Evolutionary conservation across 2,329 filamentous ascomycete genomes (phyloP).

Genomic region (Neofusicoccum kwambonambiense): DNA sequence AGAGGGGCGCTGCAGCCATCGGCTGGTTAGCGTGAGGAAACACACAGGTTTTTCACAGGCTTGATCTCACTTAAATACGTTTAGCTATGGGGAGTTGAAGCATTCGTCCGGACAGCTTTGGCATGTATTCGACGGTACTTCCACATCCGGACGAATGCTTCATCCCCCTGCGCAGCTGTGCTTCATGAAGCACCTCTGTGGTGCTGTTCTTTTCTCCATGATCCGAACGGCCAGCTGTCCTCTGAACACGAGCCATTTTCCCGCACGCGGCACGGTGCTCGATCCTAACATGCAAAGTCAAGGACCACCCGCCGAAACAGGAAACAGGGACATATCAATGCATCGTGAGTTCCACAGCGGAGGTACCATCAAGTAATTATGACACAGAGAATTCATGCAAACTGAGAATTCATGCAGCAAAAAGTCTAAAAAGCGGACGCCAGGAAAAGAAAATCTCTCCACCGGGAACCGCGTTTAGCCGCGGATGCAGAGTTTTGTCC

Average conservation of each 20-base stretch:
- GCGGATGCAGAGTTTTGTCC: neutral
- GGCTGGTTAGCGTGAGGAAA: too few species aligned
- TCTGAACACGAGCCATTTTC: neutral
- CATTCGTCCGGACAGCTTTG: too few species aligned
- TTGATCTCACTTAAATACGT: too few species aligned
- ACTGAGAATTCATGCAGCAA: neutral
- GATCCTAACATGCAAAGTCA: neutral
- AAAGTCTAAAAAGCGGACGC: neutral
- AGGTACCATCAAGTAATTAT: neutral
- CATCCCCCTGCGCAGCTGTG: neutral
- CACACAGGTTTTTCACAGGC: too few species aligned
- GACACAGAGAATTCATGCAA: neutral
- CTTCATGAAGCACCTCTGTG: too few species aligned
- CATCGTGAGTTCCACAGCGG: neutral
- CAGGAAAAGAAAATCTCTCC: neutral
- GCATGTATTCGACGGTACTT: too few species aligned
- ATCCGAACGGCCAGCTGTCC: neutral
- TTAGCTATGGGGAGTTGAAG: too few species aligned
- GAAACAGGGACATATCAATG: neutral
- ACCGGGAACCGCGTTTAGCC: neutral
- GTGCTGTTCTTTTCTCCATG: too few species aligned
- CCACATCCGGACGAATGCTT: neutral
- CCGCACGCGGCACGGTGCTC: neutral
- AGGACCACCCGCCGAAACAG: neutral
- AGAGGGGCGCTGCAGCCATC: neutral